A percentile compares a stretch with the other conserved stretches of the same genome.
Conservation (phyloP, 306 rosid genomes). For the Inga laurina region DNA sequence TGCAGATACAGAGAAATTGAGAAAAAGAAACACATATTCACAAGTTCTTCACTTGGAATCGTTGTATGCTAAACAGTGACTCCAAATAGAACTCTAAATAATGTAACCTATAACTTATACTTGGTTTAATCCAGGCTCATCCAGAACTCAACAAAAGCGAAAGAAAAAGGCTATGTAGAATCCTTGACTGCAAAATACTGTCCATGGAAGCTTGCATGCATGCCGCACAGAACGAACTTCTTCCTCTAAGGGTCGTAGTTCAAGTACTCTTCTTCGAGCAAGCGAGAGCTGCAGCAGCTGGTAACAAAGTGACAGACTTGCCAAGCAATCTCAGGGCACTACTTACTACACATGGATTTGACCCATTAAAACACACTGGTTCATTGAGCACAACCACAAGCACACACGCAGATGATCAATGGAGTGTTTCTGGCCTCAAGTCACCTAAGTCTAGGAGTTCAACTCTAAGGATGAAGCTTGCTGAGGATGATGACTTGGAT, state of each 20-base stretch:
- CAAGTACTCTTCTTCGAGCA: slow-evolving; percentile 96
- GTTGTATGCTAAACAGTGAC: not conserved
- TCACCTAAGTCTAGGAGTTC: slow-evolving; percentile 69
- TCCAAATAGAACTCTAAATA: too few species aligned
- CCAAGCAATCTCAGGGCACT: slow-evolving; percentile 76
- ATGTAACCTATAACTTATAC: slow-evolving; percentile 11
- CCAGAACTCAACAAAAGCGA: slow-evolving; percentile 78
- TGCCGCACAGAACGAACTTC: slow-evolving; percentile 87
- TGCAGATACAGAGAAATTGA: slow-evolving; percentile 3
- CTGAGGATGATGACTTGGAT: slow-evolving; percentile 65
- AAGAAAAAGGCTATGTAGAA: slow-evolving; percentile 80
- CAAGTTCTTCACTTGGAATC: slow-evolving; percentile 12
- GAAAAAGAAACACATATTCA: not conserved
- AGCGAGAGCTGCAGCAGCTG: slow-evolving; percentile 66
- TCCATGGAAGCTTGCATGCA: slow-evolving; percentile 90
- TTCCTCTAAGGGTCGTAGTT: slow-evolving; percentile 83
- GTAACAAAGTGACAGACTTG: slow-evolving; percentile 66
- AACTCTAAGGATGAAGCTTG: slow-evolving; percentile 79
- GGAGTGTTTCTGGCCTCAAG: slow-evolving; percentile 77
- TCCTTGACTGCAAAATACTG: slow-evolving; percentile 78
- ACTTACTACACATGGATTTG: slow-evolving; percentile 66
- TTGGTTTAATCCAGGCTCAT: slow-evolving; percentile 59
- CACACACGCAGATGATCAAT: slow-evolving; percentile 70
- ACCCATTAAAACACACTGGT: slow-evolving; percentile 62
- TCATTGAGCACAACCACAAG: slow-evolving; percentile 62